A percentile compares a stretch with the other conserved stretches of the same genome.
Conservation (phyloP, 768 basidiomycete species). For the Tephrocybe sp. region DNA sequence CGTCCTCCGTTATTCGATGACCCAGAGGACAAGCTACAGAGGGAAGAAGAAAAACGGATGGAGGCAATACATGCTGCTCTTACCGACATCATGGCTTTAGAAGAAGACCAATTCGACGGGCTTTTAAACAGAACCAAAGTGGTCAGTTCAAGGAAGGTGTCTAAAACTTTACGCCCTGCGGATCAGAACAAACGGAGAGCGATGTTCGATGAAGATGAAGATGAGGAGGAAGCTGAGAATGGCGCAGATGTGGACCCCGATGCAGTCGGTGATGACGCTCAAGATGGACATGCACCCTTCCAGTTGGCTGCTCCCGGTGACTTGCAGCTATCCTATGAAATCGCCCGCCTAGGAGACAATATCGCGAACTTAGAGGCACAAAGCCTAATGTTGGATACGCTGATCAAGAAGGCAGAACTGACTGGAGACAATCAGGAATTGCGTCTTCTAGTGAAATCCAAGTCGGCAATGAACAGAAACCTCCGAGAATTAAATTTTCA, state of each 20-base stretch:
- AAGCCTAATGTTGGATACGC: conserved; percentile 77
- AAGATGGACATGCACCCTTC: conserved; percentile 50
- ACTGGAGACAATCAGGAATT: conserved; percentile 90
- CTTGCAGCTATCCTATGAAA: conserved; percentile 85
- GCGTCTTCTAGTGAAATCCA: conserved; percentile 77
- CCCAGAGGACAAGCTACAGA: conserved; percentile 68
- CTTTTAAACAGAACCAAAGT: conserved; percentile 1
- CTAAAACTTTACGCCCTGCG: conserved; percentile 1
- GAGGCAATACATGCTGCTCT: conserved; percentile 96
- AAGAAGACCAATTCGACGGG: conserved; percentile 46
- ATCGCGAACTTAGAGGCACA: conserved; percentile 79
- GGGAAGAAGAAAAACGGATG: conserved; percentile 82
- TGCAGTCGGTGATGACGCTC: conserved; percentile 40
- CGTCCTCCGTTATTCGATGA: conserved; percentile 82
- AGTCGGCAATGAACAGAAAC: conserved; percentile 79
- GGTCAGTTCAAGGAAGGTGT: conserved; percentile 4
- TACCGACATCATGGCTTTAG: conserved; percentile 91
- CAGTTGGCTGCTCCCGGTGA: conserved; percentile 87
- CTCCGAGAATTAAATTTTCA: conserved; percentile 85
- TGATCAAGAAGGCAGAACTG: conserved; percentile 94
- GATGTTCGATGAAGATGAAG: conserved; percentile 41
- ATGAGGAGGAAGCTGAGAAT: conserved; percentile 50
- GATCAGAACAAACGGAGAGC: conserved; percentile 25
- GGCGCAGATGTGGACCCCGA: conserved; percentile 43
- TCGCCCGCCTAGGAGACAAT: conserved; percentile 73